Evolutionary conservation across 805 yeast genomes (phyloP), one percentile per base, ranked within the genome.

Genomic region (Candida suzukii): DNA sequence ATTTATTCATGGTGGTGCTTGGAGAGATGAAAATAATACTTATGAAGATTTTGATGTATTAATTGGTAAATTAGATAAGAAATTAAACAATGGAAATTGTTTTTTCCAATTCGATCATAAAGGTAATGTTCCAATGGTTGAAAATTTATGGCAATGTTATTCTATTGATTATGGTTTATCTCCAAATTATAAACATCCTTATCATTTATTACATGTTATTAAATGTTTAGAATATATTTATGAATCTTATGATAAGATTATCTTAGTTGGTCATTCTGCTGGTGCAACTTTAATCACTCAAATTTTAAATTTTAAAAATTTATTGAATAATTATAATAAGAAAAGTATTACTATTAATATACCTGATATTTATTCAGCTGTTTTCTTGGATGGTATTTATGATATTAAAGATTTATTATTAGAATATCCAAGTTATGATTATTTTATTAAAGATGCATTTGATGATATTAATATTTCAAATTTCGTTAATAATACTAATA

Each of bases 1-100:
- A 1, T 80, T 78, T 49, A 71, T 87, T 31, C 96, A 87, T 60
- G 96, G 96, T 1, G 96, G 96, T 0, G 95, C 88, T 0, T 87
- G 95, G 95, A 68, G 86, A 46, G 95, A 83, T 52, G 75, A 78
- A 1, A 55, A 46, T 3, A 80, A 82, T 53, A 80, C 88, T 0
- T 70, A 63, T 22, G 59, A 69, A 31, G 91, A 83, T 50, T 77
- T 75, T 41, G 63, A 63, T 10, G 49, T 47, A 12, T 43, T 78
- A 35, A 47, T 59, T 19, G 29, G 40, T 9, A 41, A 48, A 19
- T 45, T 52, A 2, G 51, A 51, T 44, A 18, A 49, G 48, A 12
- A 39, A 47, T 11, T 54, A 44, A 34, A 53, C 37, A 51, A 9
- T 8, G 26, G 26, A 24, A 24, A 11, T 24, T 11, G 10, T 8